Conservation (phyloP, 345 rosid species). For the Gossypium herbaceum region DNA sequence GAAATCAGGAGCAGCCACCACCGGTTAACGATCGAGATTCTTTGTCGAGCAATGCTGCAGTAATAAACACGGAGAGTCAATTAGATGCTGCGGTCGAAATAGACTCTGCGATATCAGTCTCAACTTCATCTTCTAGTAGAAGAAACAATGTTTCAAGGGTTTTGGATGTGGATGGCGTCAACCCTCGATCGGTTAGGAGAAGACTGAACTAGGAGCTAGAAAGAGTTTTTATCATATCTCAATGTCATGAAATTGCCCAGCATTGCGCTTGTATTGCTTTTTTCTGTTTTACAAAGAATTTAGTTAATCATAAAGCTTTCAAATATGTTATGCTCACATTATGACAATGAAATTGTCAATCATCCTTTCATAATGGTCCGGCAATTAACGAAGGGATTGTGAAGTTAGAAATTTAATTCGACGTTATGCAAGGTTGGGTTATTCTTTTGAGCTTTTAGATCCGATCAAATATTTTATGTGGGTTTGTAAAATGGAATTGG, state of each 20-base stretch:
- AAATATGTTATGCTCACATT: background rate
- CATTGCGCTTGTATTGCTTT: background rate
- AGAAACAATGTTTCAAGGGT: slow-evolving; percentile 48
- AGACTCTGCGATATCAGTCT: slow-evolving; percentile 46
- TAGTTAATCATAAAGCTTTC: background rate
- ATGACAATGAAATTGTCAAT: background rate
- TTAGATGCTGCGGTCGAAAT: slow-evolving; percentile 36
- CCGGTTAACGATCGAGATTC: slow-evolving; percentile 74
- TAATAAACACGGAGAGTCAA: slow-evolving; percentile 51
- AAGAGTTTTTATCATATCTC: background rate
- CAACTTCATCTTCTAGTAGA: slow-evolving; percentile 62
- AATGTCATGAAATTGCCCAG: background rate
- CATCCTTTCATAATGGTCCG: too few species aligned
- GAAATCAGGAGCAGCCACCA: slow-evolving; percentile 74
- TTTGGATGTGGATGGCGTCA: slow-evolving; percentile 52
- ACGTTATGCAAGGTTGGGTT: too few species aligned
- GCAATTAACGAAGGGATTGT: too few species aligned
- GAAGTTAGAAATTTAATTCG: too few species aligned
- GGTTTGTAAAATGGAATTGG: too few species aligned
- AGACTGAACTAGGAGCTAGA: slow-evolving; percentile 34
- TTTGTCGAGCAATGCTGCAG: slow-evolving; percentile 59
- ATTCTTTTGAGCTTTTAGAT: too few species aligned
- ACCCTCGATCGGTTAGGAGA: slow-evolving; percentile 56
- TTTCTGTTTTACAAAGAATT: background rate
- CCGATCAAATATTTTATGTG: too few species aligned